phyloP scores from a whole-genome alignment of 2,329 filamentous ascomycete species.

The Tolypocladium tundrense region DNA sequence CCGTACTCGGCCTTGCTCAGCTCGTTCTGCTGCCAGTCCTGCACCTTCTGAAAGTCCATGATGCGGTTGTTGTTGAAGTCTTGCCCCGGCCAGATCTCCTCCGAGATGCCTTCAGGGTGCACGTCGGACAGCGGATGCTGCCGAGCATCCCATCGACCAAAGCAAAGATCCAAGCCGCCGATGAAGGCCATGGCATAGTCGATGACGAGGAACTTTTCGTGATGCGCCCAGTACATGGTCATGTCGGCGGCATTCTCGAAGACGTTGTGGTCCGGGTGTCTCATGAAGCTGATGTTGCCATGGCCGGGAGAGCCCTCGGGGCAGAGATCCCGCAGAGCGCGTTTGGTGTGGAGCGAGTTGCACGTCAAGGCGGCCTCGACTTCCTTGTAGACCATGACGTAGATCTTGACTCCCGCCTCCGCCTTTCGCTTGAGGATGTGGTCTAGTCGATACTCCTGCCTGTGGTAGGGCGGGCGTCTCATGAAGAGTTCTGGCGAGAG shows the following conservation, averaged over 20 bases:
- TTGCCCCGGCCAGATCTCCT: constrained; percentile 89
- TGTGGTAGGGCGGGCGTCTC: constrained; percentile 68
- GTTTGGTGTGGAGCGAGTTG: constrained; percentile 88
- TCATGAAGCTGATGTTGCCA: constrained; percentile 80
- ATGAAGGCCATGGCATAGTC: constrained; percentile 89
- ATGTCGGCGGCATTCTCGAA: constrained; percentile 90
- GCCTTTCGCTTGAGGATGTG: constrained; percentile 78
- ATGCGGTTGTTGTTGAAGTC: constrained; percentile 98
- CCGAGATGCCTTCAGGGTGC: constrained; percentile 69
- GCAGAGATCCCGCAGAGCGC: constrained; percentile 68
- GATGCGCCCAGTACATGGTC: constrained; percentile 97
- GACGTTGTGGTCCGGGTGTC: constrained; percentile 91
- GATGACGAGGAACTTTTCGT: constrained; percentile 95
- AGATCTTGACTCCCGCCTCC: constrained; percentile 90
- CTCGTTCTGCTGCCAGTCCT: constrained; percentile 90
- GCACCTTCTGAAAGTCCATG: constrained; percentile 86
- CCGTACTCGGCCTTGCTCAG: constrained; percentile 84
- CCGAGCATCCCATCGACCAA: constrained; percentile 83
- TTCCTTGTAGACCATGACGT: constrained; percentile 86
- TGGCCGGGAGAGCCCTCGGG: constrained; percentile 71
- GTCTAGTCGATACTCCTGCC: constrained; percentile 82
- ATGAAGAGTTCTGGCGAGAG: constrained; percentile 81
- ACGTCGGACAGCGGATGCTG: constrained; percentile 82
- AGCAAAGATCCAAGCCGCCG: constrained; percentile 88
- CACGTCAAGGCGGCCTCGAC: constrained; percentile 74